Percentiles rank a stretch among this genome's conserved stretches.
Evolutionary conservation across 78 protist genomes (phyloP).

Genomic region (Isochrysis galbana): DNA sequence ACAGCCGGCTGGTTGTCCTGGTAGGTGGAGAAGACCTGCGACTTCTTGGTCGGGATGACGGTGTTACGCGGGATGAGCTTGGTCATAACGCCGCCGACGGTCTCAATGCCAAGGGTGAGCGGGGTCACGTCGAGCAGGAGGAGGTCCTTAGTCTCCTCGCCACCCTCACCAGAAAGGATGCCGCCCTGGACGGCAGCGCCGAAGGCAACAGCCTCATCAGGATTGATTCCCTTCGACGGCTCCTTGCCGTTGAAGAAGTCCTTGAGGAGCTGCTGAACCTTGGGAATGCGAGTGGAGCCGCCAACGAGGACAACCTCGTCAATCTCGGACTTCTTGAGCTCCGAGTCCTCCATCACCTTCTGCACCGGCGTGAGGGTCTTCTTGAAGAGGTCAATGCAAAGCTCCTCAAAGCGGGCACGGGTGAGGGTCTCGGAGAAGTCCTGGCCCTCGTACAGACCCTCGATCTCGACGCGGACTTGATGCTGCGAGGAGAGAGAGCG

Average conservation of each 20-base stretch:
- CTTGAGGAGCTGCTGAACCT: conserved; percentile 90
- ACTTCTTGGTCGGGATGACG: conserved; percentile 94
- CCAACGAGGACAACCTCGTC: conserved; percentile 98
- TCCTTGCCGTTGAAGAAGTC: conserved; percentile 98
- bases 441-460: conserved; percentile 90
- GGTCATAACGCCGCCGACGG: conserved; percentile 96
- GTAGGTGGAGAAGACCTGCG: conserved; percentile 94
- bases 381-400: conserved; percentile 94
- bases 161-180: conserved; percentile 87
- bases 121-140: conserved; percentile 92
- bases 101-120: conserved; percentile 97
- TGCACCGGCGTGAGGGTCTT: conserved; percentile 88
- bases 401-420: conserved; percentile 98
- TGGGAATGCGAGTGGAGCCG: conserved; percentile 99
- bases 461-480: conserved; percentile 90
- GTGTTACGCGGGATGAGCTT: conserved; percentile 87
- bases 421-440: conserved; percentile 94
- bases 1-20: conserved; percentile 94
- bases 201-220: conserved; percentile 99
- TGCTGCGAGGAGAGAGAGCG: conserved; percentile 82
- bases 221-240: conserved; percentile 95
- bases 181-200: conserved; percentile 99
- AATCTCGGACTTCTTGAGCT: conserved; percentile 82
- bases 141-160: conserved; percentile 61
- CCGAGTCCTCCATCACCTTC: conserved; percentile 90